Base-by-base conservation (phyloP, 768 basidiomycete species). In the Phlegmacium glaucopus region DNA sequence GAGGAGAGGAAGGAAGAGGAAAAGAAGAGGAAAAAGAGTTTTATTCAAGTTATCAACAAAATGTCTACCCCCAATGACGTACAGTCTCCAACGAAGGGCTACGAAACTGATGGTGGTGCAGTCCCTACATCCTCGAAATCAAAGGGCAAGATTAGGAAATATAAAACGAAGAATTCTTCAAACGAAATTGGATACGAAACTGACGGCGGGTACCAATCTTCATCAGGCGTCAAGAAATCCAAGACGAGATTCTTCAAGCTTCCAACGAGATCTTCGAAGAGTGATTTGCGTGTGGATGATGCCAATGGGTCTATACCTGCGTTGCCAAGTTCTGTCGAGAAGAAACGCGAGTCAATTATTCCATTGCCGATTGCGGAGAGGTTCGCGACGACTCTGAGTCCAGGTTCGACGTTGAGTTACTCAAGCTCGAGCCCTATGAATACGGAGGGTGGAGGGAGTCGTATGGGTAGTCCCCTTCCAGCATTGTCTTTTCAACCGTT, bases 221-320 rank as follows among this genome's bases (percentile, higher is more conserved):
- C 59, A 18, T 56, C 55, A 12, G 47, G 50, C 18, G 47, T 50
- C 46, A 71, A 66, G 56, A 74, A 72, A 51, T 55, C 66, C 17
- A 77, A 70, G 48, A 55, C 59, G 40, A 61, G 72, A 7, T 78
- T 77, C 55, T 78, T 78, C 60, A 67, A 63, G 32, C 60, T 77
- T 4, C 66, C 69, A 27, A 64, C 64, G 16, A 74, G 71, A 46
- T 59, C 64, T 13, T 71, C 72, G 3, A 69, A 70, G 39, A 54
- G 61, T 1, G 72, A 72, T 44, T 37, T 72, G 25, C 57, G 53
- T 13, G 51, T 57, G n/a, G 62, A 66, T 9, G 62, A 66, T 9
- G 60, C 59, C 5, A 44, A 45, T 17, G 46, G 38, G 18, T 36
- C 35, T n/a, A 52, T 57, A 6, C 53, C 57, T 18, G 46, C 56